Evolutionary conservation across 176 grass and related monocot species (phyloP), one percentile per base, ranked within the genome.

Genomic region (Puccinellia tenuiflora): DNA sequence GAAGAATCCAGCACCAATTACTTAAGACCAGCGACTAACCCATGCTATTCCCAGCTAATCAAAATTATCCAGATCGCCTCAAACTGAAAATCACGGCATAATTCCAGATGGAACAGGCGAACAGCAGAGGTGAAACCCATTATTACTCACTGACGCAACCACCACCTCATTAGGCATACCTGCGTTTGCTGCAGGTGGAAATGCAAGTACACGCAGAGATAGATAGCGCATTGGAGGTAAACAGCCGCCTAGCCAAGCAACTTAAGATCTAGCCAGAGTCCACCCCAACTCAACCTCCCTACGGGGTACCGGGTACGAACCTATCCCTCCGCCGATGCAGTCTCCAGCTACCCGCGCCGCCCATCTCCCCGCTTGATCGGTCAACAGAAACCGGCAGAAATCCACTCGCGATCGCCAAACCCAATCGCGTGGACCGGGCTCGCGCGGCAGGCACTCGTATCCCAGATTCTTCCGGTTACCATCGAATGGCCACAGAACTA

Each of bases 381-480:
- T 31, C 16, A 74, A 33, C 37, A 72, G 60, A 75, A 18, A 73
- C 68, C 24, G 73, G 33, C 39, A 42, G 9, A 43, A 43, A 43
- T 43, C 12, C 21, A 25, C 54, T 22, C 54, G 71, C 70, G 22
- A 56, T 17, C 64, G 33, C 34, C 13, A 12, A 70, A 15, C 50
- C 80, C 39, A 55, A 73, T 73, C 69, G 43, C 43, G 71, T 46
- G 45, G 68, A 85, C 85, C 82, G 82, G 82, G 71, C 61, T 3
- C 24, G 42, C 51, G 25, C 43, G 25, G 46, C 28, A 4, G 29
- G 43, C 63, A 52, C 21, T 9, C 57, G 1, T 31, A 1, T 73
- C 9, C 30, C 35, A 68, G 76, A 90, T 86, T 86, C 54, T 82
- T 82, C 71, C 20, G 31, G 11, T 31, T 62, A 72, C 63, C 7